Base-by-base conservation (phyloP, 2,329 filamentous ascomycete species). In the Escovopsis weberi region DNA sequence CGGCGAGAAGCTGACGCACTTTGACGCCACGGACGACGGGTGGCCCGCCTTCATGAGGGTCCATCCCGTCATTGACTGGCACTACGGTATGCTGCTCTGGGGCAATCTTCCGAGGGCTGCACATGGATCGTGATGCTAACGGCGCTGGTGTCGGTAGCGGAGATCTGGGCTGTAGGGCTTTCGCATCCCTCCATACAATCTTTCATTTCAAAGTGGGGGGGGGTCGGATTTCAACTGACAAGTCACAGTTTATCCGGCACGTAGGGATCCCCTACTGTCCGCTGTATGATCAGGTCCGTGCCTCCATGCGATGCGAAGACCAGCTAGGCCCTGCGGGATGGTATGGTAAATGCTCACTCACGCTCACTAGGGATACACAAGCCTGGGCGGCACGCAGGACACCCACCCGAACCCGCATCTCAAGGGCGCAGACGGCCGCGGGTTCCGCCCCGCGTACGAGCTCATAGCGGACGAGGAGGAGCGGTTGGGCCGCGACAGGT, bases 61-160 rank as follows among this genome's bases (percentile, higher is more conserved):
- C 46, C 87, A 98, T 61, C 89, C 91, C 0, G 84, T 98, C 9
- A 88, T 98, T 56, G 91, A 98, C 62, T 98, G 91, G 91, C 85
- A 91, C 59, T 94, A 95, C 61, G 75, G 47, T 53, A 45, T 26
- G 49, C 42, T 4, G 10, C 34, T 30, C 28, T 30, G 6, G 28
- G 6, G 15, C 15, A 15, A 15, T 15, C 15, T 15, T 15, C 11
- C 15, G 15, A 42, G 12, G 10, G 12, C 30, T 26, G 28, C 23
- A 43, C 19, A 26, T 11, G 19, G 9, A 23, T 12, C 12, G 8
- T 26, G 49, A 46, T 9, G 23, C 23, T 26, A 26, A 38, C 18
- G 4, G 7, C 9, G 23, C 11, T 15, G 11, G 12, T 39, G 37
- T 30, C 10, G 12, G 26, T 12, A 37, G 57, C 78, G 10, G 89